Base-by-base conservation (phyloP, 1,284 basidiomycete species). In the Naganishia albida region DNA sequence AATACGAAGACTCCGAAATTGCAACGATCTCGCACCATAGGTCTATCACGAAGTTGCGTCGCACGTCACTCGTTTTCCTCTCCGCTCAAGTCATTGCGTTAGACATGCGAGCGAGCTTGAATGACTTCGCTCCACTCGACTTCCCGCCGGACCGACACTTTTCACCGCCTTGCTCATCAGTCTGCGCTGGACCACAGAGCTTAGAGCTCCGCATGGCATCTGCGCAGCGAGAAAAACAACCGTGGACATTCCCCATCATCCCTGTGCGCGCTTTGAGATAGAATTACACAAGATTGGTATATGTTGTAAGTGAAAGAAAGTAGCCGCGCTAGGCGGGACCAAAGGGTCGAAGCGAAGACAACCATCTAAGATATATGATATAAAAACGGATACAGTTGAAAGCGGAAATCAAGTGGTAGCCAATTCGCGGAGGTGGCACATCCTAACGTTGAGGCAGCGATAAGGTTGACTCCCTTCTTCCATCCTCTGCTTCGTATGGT, bases 361-460 rank as follows among this genome's bases (percentile, higher is more conserved):
- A 38, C 16, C 51, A 20, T 53, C 51, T 53, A 53, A 53, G 23
- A 20, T 34, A 34, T 20, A 18, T 38, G 16, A 46, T 25, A 28
- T 18, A 30, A 38, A 25, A 50, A 34, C 34, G 38, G 46, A 60
- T 60, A 60, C 57, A 60, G 46, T 60, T 60, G 34, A 38, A 30
- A 18, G 38, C 13, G 38, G 20, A 26, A 49, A 25, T 28, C 13
- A 20, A 18, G 18, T 6, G 2, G 20, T 20, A 23, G 46, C 46
- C n/a, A 48, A 7, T n/a, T 12, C 46, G 13, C 42, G 42, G n/a
- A 20, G 42, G 30, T 13, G 16, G 3, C 28, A 51, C 10, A 12
- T 16, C 25, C 49, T 51, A 28, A 28, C 15, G n/a, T 28, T 30
- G 28, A 10, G n/a, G 49, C 25, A 30, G 28, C 20, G 15, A 10